Evolutionary conservation across 257 asterid genomes (phyloP), one percentile per base, ranked within the genome.

Genomic region (Anisodus tanguticus): DNA sequence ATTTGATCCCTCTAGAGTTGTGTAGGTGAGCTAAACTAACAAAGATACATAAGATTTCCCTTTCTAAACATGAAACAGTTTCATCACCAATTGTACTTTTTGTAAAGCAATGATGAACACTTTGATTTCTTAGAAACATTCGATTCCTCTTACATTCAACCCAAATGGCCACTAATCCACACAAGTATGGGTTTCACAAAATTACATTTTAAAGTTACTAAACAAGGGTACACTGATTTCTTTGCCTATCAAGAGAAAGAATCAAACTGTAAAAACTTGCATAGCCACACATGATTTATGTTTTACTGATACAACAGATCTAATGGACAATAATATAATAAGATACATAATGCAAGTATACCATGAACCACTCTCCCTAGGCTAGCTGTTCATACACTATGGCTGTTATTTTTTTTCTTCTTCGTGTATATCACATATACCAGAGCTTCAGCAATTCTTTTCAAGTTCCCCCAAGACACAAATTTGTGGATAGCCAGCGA

Each of bases 401-500:
- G 45, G 45, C 45, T 22, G 45, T 53, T 76, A 76, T 76, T 76
- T 7, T 26, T 5, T 13, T 5, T 35, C 47, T 67, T 67, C 77
- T 70, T 51, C 26, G 26, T 76, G 81, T 76, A 51, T 51, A 76
- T 26, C 64, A 31, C 47, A 6, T 51, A 53, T 12, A 53, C 63
- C 47, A 51, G 12, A 51, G 81, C 63, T 51, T 76, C 47, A 26
- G 15, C 7, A 53, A 76, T 53, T 26, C 19, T 6, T 76, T 17
- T 82, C 86, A 87, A 15, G 90, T 83, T 69, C 92, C 95, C n/a
- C 87, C 91, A 47, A 94, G 97, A 81, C 87, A 89, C 91, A 94
- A 82, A 19, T 60, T 86, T 68, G 91, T 88, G 51, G 88, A 57
- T 55, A 94, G 85, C 95, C 95, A 94, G 70, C 60, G 85, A 78